Evolutionary conservation across 805 yeast species (phyloP), one percentile per base, ranked within the genome.

Genomic region (Wickerhamomyces subpelliculosus): DNA sequence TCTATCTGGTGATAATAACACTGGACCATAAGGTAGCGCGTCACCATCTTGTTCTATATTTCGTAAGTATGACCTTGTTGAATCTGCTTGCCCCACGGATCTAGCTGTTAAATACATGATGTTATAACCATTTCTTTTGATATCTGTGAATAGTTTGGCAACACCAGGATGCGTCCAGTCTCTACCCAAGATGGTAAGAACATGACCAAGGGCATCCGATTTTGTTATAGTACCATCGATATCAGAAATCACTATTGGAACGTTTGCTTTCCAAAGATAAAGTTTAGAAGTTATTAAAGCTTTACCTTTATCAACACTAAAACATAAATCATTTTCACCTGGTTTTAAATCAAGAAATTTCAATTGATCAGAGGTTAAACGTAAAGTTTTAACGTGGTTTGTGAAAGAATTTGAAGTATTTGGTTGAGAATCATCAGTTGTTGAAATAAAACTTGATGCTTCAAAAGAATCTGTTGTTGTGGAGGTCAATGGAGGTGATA

Each of bases 81-180:
- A 71, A 54, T 93, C 97, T 0, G 97, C 95, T 52, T 85, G 90
- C 0, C 98, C 98, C 1, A 87, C 96, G 11, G 95, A 81, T 46
- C 98, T 73, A 0, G 98, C 95, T 0, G 98, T 93, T 48, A 93
- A 67, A 60, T 93, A 93, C 75, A 93, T 73, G 37, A 93, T 81
- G 54, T 93, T 88, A 67, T 90, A 93, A 1, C 98, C 97, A 55
- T 93, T 93, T 41, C 72, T 64, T 32, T 72, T 55, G 44, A 93
- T 93, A 57, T 93, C 98, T n/a, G 77, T 78, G 56, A 89, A 93
- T 40, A 93, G 64, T 52, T 80, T 80, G 3, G 97, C 96, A 29
- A 93, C 98, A 24, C 98, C 98, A 2, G 79, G 75, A 58, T 93
- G 98, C 0, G 98, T 93, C 98, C 98, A 93, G 64, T 93, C 98